Base-by-base conservation (phyloP, 2,329 filamentous ascomycete genomes). In the Pseudogymnoascus sp. region DNA sequence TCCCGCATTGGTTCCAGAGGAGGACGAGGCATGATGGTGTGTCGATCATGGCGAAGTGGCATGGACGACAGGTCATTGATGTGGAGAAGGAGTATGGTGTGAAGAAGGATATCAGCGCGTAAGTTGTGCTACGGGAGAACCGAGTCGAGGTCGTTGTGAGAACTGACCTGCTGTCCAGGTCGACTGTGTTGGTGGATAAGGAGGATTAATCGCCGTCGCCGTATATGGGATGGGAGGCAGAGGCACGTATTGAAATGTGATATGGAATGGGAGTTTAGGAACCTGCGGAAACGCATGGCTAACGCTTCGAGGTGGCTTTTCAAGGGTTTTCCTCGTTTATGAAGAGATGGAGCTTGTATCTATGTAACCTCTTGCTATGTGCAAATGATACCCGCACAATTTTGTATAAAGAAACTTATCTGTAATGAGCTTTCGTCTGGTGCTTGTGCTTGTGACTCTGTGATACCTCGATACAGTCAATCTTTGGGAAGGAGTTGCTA, bases 1-100 rank as follows among this genome's bases (percentile, higher is more conserved):
- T 84, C 67, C 87, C 88, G n/a, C 75, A 84, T 68, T 90, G 87
- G 87, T 79, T 85, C 70, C 79, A 86, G 74, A 77, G 82, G 67
- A 70, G 73, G 14, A n/a, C 83, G 64, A 75, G 86, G 66, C 76
- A 78, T 34, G 73, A 75, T 64, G 70, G 68, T 1, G 59, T 66
- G 21, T 62, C 64, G 28, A 66, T 71, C 23, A 73, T 73, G 71
- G 65, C 40, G 37, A 68, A 69, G 11, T 73, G 69, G 70, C 65
- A 70, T 37, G 72, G 72, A 16, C 67, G 70, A 49, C 71, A 72
- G 64, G 71, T 72, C 28, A 67, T 73, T 63, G 69, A 73, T 70
- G 63, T 70, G 3, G 69, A 72, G 21, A 69, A 68, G 62, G 69
- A 68, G 64, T 69, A 70, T 49, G 43, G 21, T 5, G 62, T 38